Evolutionary conservation across 2,329 filamentous ascomycete genomes (phyloP).

Genomic region (Talaromyces sp.): DNA sequence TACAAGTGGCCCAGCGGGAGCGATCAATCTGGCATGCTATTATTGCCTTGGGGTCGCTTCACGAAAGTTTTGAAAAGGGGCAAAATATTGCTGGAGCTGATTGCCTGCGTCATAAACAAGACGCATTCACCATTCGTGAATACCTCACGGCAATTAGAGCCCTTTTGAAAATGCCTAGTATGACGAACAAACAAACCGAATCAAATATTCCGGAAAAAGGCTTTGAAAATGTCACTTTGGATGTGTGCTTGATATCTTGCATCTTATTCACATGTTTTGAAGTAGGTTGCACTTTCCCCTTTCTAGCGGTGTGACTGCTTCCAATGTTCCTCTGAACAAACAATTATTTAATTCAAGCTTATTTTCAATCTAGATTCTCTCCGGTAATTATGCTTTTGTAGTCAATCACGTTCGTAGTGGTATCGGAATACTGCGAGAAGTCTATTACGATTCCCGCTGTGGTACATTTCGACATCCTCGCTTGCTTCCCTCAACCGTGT

Average conservation of each 20-base stretch:
- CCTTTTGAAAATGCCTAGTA: background rate
- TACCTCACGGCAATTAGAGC: slow-evolving; percentile 1
- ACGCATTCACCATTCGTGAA: slow-evolving; percentile 1
- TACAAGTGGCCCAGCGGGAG: background rate
- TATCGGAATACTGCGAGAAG: background rate
- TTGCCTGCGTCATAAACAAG: background rate
- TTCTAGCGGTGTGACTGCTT: background rate
- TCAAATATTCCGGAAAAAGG: background rate
- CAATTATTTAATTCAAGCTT: background rate
- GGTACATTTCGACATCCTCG: slow-evolving; percentile 9
- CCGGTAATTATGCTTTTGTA: slow-evolving; percentile 17
- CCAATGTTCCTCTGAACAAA: background rate
- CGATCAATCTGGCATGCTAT: slow-evolving; percentile 1
- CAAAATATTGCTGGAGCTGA: background rate
- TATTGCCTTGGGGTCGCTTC: slow-evolving; percentile 2
- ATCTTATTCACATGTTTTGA: slow-evolving; percentile 7
- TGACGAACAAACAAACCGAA: background rate
- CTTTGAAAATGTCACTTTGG: too few species aligned
- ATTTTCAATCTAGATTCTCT: slow-evolving; percentile 15
- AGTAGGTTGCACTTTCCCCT: background rate
- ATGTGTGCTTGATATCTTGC: background rate
- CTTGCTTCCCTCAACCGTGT: slow-evolving; percentile 9
- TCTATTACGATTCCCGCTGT: background rate
- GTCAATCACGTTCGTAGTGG: slow-evolving; percentile 16
- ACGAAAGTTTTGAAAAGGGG: background rate